Evolutionary conservation across 2,329 filamentous ascomycete genomes (phyloP).

Genomic region (Orbilia oligospora): DNA sequence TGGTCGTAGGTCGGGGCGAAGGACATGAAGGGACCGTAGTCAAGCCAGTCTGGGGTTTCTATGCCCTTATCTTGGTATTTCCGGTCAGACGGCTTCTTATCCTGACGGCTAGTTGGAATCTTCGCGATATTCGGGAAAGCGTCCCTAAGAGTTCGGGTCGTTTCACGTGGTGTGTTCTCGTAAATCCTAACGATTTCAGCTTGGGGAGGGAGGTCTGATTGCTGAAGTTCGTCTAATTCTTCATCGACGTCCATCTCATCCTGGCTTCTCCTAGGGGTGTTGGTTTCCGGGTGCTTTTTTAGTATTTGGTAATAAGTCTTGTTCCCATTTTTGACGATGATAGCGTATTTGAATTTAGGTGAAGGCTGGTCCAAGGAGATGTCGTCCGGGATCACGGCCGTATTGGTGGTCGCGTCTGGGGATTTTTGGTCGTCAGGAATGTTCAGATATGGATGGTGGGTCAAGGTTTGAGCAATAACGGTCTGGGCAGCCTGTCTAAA

Average conservation of each 20-base stretch:
- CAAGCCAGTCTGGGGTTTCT: conserved; percentile 32
- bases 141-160: conserved; percentile 16
- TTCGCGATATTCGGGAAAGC: conserved; percentile 16
- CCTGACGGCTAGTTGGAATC: conserved; percentile 5
- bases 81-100: conserved; percentile 23
- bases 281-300: not conserved
- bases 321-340: conserved; percentile 19
- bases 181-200: conserved; percentile 30
- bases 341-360: not conserved
- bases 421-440: conserved; percentile 33
- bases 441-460: conserved; percentile 47
- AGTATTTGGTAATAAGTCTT: conserved; percentile 23
- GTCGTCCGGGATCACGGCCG: not conserved
- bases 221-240: conserved; percentile 4
- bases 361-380: conserved; percentile 1
- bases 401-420: not conserved
- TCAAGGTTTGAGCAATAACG: conserved; percentile 32
- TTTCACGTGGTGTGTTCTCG: not conserved
- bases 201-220: conserved; percentile 16
- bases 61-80: conserved; percentile 8
- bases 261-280: not conserved
- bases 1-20: conserved; percentile 44
- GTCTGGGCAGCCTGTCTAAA: conserved; percentile 41
- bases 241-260: conserved; percentile 55
- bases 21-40: conserved; percentile 41